A percentile compares a stretch with the other conserved stretches of the same genome.
These are phyloP conservation scores for Pachysandra terminalis DNA, from an alignment of 164 flowering plant genomes.

Conservation along the genomic window DNA sequence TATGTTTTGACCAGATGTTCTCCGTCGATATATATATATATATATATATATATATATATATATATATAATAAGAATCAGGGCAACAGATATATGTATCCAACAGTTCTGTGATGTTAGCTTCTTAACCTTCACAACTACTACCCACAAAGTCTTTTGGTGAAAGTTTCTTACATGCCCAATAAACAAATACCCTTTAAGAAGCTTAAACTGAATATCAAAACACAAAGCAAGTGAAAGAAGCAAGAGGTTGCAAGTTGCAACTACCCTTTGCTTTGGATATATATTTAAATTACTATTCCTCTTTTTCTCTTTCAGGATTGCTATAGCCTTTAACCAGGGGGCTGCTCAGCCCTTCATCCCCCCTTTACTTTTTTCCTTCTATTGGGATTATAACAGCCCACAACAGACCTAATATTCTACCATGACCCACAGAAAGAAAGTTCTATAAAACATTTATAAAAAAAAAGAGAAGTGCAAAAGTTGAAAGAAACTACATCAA, in stretches of 20 bases:
- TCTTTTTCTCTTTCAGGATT: neutral
- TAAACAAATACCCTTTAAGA: neutral
- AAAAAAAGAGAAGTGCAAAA: neutral
- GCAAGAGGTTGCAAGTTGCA: neutral
- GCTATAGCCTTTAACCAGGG: too few relatives aligned
- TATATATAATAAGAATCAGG: too few relatives aligned
- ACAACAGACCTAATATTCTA: neutral
- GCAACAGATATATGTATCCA: too few relatives aligned
- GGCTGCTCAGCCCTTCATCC: neutral
- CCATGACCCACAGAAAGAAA: neutral
- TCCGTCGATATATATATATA: too few relatives aligned
- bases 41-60: too few relatives aligned
- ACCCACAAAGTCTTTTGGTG: constrained; percentile 11
- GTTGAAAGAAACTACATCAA: neutral
- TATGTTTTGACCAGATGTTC: too few relatives aligned
- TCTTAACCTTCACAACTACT: constrained; percentile 22
- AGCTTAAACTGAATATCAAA: neutral
- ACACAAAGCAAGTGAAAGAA: neutral
- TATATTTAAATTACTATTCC: neutral
- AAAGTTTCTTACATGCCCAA: constrained; percentile 2
- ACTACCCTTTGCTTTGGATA: neutral
- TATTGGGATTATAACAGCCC: neutral
- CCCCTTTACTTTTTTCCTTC: neutral
- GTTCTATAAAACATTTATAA: neutral
- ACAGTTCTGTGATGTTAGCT: constrained; percentile 12